phyloP scores from a whole-genome alignment of 176 grass and related monocot genomes.

The Phoenix dactylifera region DNA sequence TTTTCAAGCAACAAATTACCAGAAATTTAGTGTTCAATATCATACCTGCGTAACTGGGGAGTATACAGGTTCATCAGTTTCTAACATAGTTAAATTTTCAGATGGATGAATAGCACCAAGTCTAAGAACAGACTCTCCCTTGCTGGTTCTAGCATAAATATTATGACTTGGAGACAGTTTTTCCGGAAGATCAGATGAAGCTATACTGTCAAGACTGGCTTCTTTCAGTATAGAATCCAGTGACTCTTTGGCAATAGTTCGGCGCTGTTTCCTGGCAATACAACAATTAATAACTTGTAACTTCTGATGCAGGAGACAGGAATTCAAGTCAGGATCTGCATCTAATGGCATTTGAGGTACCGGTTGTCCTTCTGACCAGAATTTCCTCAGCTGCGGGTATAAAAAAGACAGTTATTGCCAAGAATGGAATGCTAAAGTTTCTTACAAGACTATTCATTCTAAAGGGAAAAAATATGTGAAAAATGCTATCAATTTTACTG shows the following conservation, averaged over 20 bases:
- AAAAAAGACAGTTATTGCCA: slow-evolving; percentile 15
- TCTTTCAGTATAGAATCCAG: slow-evolving; percentile 50
- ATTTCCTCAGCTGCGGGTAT: slow-evolving; percentile 69
- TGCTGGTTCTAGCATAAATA: slow-evolving; percentile 50
- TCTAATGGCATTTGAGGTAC: slow-evolving; percentile 75
- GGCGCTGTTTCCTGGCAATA: slow-evolving; percentile 79
- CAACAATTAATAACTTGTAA: slow-evolving; percentile 99
- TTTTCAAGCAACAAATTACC: neutral
- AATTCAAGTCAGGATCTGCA: slow-evolving; percentile 75
- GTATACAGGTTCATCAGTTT: slow-evolving; percentile 83
- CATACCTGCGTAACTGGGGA: slow-evolving; percentile 87
- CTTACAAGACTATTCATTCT: no score
- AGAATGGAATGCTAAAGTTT: no score
- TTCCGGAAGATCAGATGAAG: slow-evolving; percentile 21
- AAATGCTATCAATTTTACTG: no score
- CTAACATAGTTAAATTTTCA: slow-evolving; percentile 68
- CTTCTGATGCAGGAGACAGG: slow-evolving; percentile 91
- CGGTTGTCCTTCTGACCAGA: slow-evolving; percentile 71
- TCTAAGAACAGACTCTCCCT: slow-evolving; percentile 63
- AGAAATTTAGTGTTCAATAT: neutral
- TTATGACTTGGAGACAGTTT: slow-evolving; percentile 19
- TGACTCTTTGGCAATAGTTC: slow-evolving; percentile 50
- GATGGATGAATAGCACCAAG: slow-evolving; percentile 56
- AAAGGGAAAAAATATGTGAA: no score
- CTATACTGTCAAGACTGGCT: slow-evolving; percentile 19